Conservation (phyloP, 1,139 yeast genomes). For the Hansenula sp. region DNA sequence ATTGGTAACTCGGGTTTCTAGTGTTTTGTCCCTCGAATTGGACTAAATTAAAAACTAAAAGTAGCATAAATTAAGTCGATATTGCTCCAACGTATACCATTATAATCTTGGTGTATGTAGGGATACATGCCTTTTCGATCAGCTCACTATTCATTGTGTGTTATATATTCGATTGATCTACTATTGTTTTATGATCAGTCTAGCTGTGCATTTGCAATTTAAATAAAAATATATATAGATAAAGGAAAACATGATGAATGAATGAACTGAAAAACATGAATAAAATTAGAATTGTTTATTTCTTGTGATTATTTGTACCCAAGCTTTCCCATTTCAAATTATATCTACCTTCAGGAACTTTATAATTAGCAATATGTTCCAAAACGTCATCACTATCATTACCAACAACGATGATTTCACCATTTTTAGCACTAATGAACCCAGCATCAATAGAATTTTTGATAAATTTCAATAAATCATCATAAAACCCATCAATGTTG, state of each 20-base stretch:
- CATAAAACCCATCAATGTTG: slow-evolving; percentile 79
- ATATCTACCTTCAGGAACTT: slow-evolving; percentile 72
- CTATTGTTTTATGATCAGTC: no score
- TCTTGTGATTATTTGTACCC: slow-evolving; percentile 8
- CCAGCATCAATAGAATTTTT: slow-evolving; percentile 54
- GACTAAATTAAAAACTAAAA: no score
- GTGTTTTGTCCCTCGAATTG: no score
- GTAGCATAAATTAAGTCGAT: no score
- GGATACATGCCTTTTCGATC: no score
- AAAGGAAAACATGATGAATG: background rate
- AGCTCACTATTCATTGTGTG: no score
- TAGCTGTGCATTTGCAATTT: background rate
- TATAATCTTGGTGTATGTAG: no score
- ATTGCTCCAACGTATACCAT: no score
- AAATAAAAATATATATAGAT: background rate
- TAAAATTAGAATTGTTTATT: background rate
- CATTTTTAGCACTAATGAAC: slow-evolving; percentile 65
- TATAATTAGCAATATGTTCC: slow-evolving; percentile 53
- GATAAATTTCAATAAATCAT: slow-evolving; percentile 60
- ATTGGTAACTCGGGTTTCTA: no score
- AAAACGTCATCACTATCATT: slow-evolving; percentile 64
- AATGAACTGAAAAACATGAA: background rate
- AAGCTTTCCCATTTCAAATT: slow-evolving; percentile 63
- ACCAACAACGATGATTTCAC: slow-evolving; percentile 68
- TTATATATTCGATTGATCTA: no score